Conservation (phyloP, 805 yeast species). For the Kodamaea neixiangensis region DNA sequence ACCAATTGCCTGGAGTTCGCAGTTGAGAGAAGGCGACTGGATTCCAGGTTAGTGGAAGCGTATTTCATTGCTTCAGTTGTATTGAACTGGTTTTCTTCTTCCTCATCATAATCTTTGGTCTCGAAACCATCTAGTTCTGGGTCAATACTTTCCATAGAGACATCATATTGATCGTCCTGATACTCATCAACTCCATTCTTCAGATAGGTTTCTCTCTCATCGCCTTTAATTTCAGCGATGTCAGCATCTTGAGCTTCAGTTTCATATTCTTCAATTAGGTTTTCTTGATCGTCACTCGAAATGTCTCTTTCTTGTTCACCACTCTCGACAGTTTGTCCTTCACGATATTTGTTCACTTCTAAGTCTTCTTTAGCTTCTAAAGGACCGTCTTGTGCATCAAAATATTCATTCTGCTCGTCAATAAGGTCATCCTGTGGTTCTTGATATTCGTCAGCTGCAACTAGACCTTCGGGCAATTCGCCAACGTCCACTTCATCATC, state of each 20-base stretch:
- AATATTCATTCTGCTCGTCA: neutral
- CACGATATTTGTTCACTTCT: neutral
- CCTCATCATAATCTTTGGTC: neutral
- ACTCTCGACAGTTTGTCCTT: neutral
- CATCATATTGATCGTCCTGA: conserved; percentile 4
- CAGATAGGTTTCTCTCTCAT: neutral
- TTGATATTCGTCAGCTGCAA: neutral
- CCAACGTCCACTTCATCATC: neutral
- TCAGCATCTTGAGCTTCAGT: neutral
- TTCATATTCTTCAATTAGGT: neutral
- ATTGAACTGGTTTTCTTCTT: neutral
- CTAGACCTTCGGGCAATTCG: neutral
- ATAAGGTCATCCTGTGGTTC: neutral
- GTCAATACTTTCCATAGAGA: conserved; percentile 4
- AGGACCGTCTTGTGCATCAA: neutral
- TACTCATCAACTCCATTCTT: neutral
- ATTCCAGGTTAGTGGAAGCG: neutral
- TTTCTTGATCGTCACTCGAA: neutral
- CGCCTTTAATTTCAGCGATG: neutral
- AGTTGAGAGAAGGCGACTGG: neutral
- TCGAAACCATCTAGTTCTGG: neutral
- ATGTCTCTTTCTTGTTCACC: neutral
- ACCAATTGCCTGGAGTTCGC: neutral
- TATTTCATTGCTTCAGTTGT: neutral
- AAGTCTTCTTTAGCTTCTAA: neutral